A percentile compares a stretch with the other conserved stretches of the same genome.
These are phyloP conservation scores for Carallia pectinifolia DNA, from an alignment of 345 rosid species.

Conservation along the genomic window DNA sequence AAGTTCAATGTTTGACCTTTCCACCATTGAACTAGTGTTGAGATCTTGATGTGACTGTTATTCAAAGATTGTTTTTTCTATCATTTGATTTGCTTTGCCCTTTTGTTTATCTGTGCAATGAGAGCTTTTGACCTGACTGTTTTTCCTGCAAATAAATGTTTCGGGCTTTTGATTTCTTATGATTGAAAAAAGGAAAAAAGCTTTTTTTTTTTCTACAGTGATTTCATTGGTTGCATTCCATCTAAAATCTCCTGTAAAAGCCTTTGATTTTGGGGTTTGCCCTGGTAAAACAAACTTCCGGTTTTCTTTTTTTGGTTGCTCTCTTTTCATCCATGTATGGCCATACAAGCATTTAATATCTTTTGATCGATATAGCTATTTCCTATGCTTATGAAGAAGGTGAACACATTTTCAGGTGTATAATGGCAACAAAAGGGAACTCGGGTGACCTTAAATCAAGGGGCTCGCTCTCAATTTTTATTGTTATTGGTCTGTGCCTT, in stretches of 20 bases:
- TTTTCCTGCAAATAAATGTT: too few relatives aligned
- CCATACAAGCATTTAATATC: not conserved
- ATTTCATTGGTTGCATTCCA: not conserved
- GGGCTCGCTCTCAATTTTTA: slow-evolving; percentile 17
- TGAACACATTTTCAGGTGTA: not conserved
- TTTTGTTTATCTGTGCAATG: too few relatives aligned
- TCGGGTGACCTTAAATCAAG: slow-evolving; percentile 20
- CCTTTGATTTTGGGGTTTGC: not conserved
- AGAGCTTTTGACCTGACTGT: too few relatives aligned
- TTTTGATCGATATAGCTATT: not conserved
- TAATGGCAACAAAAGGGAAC: slow-evolving; percentile 31
- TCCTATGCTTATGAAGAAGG: not conserved
- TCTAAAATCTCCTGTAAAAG: not conserved
- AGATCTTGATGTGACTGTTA: too few relatives aligned
- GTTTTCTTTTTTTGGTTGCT: not conserved
- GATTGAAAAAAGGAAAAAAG: too few relatives aligned
- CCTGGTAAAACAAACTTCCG: not conserved
- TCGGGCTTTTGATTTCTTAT: too few relatives aligned
- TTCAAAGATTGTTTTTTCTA: too few relatives aligned
- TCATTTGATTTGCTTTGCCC: too few relatives aligned
- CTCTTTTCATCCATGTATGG: not conserved
- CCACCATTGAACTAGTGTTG: not conserved
- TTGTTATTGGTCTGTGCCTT: slow-evolving; percentile 23
- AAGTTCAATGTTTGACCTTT: not conserved
- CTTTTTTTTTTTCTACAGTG: not conserved